These are phyloP conservation scores for Anthracocystis walkeri DNA, from an alignment of 1,284 basidiomycete species.

Conservation along the genomic window DNA sequence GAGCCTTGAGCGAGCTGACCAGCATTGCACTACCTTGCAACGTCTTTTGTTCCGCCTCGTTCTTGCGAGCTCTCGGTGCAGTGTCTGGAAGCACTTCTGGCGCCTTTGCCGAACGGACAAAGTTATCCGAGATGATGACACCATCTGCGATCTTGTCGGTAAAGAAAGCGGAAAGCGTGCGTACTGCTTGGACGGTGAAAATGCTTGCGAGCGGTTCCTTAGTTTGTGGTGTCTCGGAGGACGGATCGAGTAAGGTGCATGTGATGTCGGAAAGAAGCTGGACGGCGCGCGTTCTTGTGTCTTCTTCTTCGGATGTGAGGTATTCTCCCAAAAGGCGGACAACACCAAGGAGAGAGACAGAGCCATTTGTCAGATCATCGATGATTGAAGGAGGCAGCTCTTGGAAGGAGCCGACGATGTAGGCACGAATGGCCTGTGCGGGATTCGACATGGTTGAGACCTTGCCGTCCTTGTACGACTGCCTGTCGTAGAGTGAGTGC, in stretches of 20 bases:
- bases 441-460: constrained; percentile 37
- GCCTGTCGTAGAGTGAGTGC: too few relatives aligned
- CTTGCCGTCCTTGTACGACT: not conserved
- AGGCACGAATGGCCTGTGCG: constrained; percentile 51
- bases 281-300: constrained; percentile 81
- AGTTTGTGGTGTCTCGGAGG: not conserved
- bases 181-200: constrained; percentile 80
- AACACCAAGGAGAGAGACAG: constrained; percentile 76
- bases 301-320: constrained; percentile 85
- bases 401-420: constrained; percentile 50
- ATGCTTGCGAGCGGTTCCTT: constrained; percentile 75
- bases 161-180: constrained; percentile 85
- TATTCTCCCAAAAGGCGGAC: constrained; percentile 88
- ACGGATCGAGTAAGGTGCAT: constrained; percentile 42
- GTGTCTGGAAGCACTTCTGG: constrained; percentile 57
- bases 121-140: constrained; percentile 71
- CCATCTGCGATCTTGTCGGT: constrained; percentile 86
- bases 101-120: constrained; percentile 45
- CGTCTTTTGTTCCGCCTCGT: constrained; percentile 53
- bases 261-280: constrained; percentile 55
- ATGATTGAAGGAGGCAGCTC: constrained; percentile 52
- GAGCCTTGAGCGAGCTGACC: constrained; percentile 74
- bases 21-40: constrained; percentile 62
- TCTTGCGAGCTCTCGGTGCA: constrained; percentile 41
- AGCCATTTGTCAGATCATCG: constrained; percentile 38